Base-by-base conservation (phyloP, 2,329 filamentous ascomycete species). In the Colletotrichum somersetense region DNA sequence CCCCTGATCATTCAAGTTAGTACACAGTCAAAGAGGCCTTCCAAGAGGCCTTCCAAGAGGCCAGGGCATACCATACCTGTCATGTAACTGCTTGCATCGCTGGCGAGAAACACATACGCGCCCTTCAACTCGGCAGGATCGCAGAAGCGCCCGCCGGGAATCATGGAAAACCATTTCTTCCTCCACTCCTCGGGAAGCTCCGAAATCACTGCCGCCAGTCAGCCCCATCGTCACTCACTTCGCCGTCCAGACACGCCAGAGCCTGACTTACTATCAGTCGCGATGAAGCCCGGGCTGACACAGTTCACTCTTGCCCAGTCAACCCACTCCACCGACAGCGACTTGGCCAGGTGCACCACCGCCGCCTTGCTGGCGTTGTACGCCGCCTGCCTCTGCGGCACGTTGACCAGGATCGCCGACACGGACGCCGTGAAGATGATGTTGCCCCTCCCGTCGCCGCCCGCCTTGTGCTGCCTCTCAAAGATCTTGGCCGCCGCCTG, bases 321-420 rank as follows among this genome's bases (percentile, higher is more conserved):
- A 52, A 92, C 92, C 92, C 92, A 94, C 80, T 95, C 92, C 20
- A 88, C 82, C 1, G 92, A 92, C 16, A 95, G 85, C 78, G 91
- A 93, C 72, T 91, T 89, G 1, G 82, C 89, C 0, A 95, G 87
- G 80, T 94, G 92, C 64, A 93, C 82, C 8, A 95, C 92, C 3
- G 88, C 93, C 6, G 92, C 91, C 80, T 95, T 95, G 62, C 89
- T 92, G 26, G 92, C 88, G 77, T 95, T 95, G 84, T 95, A 95
- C 14, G 91, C 91, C 10, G 70, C 66, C 62, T 70, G 67, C 55
- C 40, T 84, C 77, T 83, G 81, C 5, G 81, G 82, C 38, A 83
- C 74, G 58, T 83, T 83, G 48, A 83, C 81, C 20, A 86, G 77
- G 20, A 81, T 79, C 0, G 80, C 81, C 26, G 82, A 83, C 23